Percentiles rank a stretch among this genome's conserved stretches.
These are phyloP conservation scores for Clavispora santaluciae DNA, from an alignment of 805 yeast genomes.

Conservation along the genomic window DNA sequence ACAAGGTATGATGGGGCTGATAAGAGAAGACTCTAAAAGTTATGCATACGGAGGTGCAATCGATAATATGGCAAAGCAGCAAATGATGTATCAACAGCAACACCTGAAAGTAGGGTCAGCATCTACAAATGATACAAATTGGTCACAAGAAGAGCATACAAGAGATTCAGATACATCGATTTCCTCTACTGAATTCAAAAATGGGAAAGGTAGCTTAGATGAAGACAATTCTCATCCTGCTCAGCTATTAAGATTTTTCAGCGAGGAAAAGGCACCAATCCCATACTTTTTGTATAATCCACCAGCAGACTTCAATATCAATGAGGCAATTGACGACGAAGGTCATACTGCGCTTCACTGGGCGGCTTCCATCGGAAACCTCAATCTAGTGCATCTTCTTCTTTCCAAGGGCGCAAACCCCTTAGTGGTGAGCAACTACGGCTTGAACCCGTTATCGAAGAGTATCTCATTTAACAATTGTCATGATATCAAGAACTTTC, in stretches of 20 bases:
- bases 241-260: constrained; percentile 37
- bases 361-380: constrained; percentile 95
- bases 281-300: constrained; percentile 66
- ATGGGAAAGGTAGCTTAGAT: constrained; percentile 34
- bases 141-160: constrained; percentile 38
- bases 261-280: constrained; percentile 41
- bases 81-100: constrained; percentile 10
- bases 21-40: background rate
- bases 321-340: constrained; percentile 85
- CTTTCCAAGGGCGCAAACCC: constrained; percentile 71
- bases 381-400: constrained; percentile 70
- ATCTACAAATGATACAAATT: constrained; percentile 39
- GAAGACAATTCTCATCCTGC: constrained; percentile 41
- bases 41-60: constrained; percentile 1
- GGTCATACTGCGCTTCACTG: constrained; percentile 95
- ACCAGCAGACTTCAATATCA: constrained; percentile 59
- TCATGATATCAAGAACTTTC: constrained; percentile 73
- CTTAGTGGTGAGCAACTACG: constrained; percentile 49
- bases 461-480: constrained; percentile 85
- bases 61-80: constrained; percentile 12
- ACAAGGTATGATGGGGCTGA: background rate
- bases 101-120: constrained; percentile 16
- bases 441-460: constrained; percentile 85
- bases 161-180: constrained; percentile 40
- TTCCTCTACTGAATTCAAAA: constrained; percentile 12